A percentile compares a stretch with the other conserved stretches of the same genome.
Conservation (phyloP, 768 basidiomycete species). For the Tephrocybe sp. region DNA sequence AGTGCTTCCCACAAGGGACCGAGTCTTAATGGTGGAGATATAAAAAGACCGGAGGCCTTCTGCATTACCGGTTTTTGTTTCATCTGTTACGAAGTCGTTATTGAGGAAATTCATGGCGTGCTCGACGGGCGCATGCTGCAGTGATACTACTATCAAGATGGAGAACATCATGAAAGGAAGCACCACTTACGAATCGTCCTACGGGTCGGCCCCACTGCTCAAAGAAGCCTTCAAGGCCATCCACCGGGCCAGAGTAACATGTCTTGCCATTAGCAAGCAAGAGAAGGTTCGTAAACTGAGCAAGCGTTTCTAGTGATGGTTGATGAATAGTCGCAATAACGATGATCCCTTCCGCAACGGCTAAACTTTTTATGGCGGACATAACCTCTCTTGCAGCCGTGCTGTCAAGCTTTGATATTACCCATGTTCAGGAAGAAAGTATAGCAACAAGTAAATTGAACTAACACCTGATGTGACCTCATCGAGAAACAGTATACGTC, state of each 20-base stretch:
- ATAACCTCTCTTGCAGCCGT: conserved; percentile 43
- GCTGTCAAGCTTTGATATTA: conserved; percentile 52
- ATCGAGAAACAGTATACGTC: conserved; percentile 58
- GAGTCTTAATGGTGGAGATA: conserved; percentile 19
- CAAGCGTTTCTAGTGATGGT: conserved; percentile 57
- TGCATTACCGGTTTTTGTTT: conserved; percentile 16
- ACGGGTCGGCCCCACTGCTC: conserved; percentile 39
- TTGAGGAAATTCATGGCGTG: conserved; percentile 60
- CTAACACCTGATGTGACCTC: conserved; percentile 55
- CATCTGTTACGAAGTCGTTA: conserved; percentile 35
- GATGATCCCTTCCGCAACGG: conserved; percentile 46
- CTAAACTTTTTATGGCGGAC: conserved; percentile 41
- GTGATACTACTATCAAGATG: conserved; percentile 12
- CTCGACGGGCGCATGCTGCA: conserved; percentile 51
- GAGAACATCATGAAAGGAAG: not conserved
- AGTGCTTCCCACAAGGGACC: not conserved
- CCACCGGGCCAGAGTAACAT: conserved; percentile 43
- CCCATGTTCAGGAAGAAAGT: not conserved
- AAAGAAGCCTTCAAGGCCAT: conserved; percentile 36
- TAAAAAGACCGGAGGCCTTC: conserved; percentile 35
- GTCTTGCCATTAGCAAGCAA: conserved; percentile 53
- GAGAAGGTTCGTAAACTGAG: conserved; percentile 57
- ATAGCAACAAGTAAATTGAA: not conserved
- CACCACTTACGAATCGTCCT: conserved; percentile 28
- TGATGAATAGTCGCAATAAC: conserved; percentile 70